These are phyloP conservation scores for Pichia sp. DNA, from an alignment of 1,139 yeast genomes.

Conservation along the genomic window DNA sequence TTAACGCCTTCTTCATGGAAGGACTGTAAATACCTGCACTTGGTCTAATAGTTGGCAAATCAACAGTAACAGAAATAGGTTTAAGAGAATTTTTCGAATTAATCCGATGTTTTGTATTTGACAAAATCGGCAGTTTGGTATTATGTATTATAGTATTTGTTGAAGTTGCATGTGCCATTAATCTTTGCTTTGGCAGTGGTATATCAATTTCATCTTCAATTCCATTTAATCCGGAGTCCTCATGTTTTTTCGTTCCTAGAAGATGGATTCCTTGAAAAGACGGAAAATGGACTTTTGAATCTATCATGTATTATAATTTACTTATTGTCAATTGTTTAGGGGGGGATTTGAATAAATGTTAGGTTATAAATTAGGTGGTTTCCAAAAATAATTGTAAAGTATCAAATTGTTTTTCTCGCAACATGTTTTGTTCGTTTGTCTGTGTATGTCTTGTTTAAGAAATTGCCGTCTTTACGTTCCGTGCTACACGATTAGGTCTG, in stretches of 20 bases:
- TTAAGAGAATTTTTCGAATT: neutral
- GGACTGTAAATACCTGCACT: constrained; percentile 9
- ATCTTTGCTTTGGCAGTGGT: neutral
- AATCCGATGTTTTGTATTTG: neutral
- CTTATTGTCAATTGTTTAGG: too few relatives aligned
- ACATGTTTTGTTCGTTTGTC: neutral
- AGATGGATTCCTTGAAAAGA: constrained; percentile 4
- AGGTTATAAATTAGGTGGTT: neutral
- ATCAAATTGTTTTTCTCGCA: neutral
- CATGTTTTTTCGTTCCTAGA: constrained; percentile 2
- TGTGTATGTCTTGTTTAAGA: neutral
- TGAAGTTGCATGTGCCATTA: neutral
- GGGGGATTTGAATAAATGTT: too few relatives aligned
- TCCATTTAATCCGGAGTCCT: neutral
- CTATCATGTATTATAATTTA: neutral
- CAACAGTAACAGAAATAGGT: constrained; percentile 7
- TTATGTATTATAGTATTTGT: neutral
- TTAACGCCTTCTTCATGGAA: neutral
- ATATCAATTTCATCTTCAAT: neutral
- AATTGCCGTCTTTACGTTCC: too few relatives aligned
- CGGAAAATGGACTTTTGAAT: constrained; percentile 4
- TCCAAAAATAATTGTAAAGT: too few relatives aligned
- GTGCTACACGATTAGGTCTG: too few relatives aligned
- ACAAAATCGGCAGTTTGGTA: neutral
- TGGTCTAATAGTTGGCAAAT: constrained; percentile 12